Conservation (phyloP, 345 rosid genomes). For the Eucalyptus curtisii region DNA sequence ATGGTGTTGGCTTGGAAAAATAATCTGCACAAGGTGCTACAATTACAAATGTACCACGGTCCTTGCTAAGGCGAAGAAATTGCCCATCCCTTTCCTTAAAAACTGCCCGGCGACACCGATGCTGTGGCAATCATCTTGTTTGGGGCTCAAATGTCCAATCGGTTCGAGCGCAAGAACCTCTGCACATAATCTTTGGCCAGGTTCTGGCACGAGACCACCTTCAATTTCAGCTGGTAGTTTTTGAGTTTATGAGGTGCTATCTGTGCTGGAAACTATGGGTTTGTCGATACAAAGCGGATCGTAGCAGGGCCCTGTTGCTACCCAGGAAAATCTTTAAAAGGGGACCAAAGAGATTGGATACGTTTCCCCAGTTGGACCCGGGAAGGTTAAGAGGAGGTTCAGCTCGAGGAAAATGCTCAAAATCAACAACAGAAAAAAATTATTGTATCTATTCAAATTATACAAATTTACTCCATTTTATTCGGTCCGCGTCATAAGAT, state of each 20-base stretch:
- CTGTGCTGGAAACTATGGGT: background rate
- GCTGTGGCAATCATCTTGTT: background rate
- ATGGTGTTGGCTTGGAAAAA: background rate
- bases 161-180: background rate
- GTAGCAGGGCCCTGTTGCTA: background rate
- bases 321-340: background rate
- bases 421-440: background rate
- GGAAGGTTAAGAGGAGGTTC: background rate
- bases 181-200: background rate
- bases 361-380: background rate
- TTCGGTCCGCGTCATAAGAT: background rate
- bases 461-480: background rate
- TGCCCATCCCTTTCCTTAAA: background rate
- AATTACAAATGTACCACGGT: background rate
- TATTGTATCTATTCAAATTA: background rate
- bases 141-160: background rate
- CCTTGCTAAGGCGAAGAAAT: background rate
- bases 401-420: background rate
- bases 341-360: background rate
- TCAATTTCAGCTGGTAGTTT: background rate
- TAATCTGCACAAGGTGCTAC: background rate
- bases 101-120: background rate
- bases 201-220: background rate
- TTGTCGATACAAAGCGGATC: background rate
- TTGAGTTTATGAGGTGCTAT: background rate